These are phyloP conservation scores for Paraphoma sp. DNA, from an alignment of 2,329 filamentous ascomycete species.

Conservation along the genomic window DNA sequence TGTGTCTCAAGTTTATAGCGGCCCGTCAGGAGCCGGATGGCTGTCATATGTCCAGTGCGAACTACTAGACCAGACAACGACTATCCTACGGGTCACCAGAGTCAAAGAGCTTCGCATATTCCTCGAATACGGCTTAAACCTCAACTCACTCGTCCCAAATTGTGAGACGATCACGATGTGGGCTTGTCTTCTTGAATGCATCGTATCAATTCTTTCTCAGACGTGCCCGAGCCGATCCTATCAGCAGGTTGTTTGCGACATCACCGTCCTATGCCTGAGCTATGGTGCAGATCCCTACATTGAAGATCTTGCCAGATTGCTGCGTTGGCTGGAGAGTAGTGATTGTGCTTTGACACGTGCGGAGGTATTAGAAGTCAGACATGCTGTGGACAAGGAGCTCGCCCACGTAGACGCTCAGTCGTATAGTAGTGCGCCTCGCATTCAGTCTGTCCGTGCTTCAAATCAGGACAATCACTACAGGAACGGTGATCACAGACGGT, in stretches of 20 bases:
- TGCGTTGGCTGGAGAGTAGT: background rate
- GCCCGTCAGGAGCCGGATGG: background rate
- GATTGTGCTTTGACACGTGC: background rate
- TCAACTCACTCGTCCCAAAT: background rate
- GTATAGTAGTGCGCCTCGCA: too few species aligned
- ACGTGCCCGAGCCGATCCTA: background rate
- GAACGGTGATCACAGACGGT: background rate
- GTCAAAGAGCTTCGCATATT: background rate
- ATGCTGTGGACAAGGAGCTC: background rate
- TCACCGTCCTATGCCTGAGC: background rate
- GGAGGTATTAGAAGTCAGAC: background rate
- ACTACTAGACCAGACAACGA: background rate
- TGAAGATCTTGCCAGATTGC: background rate
- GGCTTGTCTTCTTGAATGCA: background rate
- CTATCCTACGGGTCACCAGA: background rate
- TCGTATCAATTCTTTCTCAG: background rate
- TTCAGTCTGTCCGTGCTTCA: too few species aligned
- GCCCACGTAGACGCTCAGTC: background rate
- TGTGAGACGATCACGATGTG: background rate
- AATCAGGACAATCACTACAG: too few species aligned
- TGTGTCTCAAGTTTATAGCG: background rate
- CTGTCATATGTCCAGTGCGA: too few species aligned
- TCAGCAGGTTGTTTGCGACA: background rate
- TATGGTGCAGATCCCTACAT: background rate
- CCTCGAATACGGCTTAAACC: background rate